Base-by-base conservation (phyloP, 1,139 yeast genomes). In the Trichomonascaceae sp. region DNA sequence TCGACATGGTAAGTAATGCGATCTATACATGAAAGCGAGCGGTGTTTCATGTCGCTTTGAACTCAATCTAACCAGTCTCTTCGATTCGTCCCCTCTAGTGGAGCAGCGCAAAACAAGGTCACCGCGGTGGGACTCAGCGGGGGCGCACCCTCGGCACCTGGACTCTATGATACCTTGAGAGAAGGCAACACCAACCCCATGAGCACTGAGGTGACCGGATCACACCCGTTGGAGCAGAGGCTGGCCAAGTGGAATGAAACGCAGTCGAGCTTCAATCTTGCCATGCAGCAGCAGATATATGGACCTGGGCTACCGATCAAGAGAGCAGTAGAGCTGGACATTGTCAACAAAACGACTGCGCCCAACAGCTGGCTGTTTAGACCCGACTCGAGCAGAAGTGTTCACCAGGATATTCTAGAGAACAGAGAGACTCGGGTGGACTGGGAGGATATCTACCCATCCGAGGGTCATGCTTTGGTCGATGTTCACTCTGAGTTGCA, bases 291-390 rank as follows among this genome's bases (percentile, higher is more conserved):
- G 52, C 71, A 93, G 43, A 62, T 82, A 17, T 85, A 79, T 56
- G 98, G 98, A 18, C 78, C 93, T 31, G 95, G 93, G 9, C 97
- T 82, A 51, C 94, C 97, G 5, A 75, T 89, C 46, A 77, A 84
- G 56, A 71, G 96, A 53, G 74, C 80, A 18, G 81, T 89, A 81
- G 97, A 92, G 46, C 61, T 82, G 50, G 66, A 71, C 37, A 69
- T 84, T 26, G 78, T 87, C n/a, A 73, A 73, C 31, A 65, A 68
- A 33, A 71, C 82, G n/a, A 84, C 78, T 37, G 11, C 6, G 11
- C 11, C 11, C 6, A 11, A 11, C 11, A 8, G 9, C 11, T 6
- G 6, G 11, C 23, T 20, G 6, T 74, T 74, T 55, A 71, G 67
- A 44, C 93, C 93, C n/a, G 56, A 65, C 33, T 51, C 68, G 8